Conservation (phyloP, 345 rosid genomes). For the Melastoma malabathricum region DNA sequence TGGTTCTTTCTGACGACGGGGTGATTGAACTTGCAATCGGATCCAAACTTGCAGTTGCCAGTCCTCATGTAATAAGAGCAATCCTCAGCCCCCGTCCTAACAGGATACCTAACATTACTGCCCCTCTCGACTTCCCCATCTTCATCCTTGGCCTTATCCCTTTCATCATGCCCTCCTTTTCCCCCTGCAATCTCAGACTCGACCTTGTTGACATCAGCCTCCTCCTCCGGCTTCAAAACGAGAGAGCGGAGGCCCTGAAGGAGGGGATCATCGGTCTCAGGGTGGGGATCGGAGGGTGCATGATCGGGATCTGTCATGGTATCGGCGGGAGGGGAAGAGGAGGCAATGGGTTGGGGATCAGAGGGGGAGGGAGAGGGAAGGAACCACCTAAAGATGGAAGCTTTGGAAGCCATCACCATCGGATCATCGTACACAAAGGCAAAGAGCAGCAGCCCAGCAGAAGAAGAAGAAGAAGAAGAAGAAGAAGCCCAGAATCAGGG, state of each 20-base stretch:
- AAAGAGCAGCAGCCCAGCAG: not conserved
- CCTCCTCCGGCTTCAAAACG: conserved; percentile 9
- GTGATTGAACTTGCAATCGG: conserved; percentile 82
- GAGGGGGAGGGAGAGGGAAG: conserved; percentile 2
- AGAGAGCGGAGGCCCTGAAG: conserved; percentile 21
- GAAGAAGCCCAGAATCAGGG: not conserved
- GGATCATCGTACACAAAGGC: not conserved
- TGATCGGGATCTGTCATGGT: conserved; percentile 17
- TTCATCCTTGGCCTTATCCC: conserved; percentile 6
- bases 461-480: not conserved
- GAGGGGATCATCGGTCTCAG: conserved; percentile 8
- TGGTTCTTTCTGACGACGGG: conserved; percentile 41
- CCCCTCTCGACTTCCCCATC: conserved; percentile 3
- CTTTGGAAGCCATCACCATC: conserved; percentile 2
- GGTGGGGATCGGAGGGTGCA: conserved; percentile 23
- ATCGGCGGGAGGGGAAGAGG: not conserved
- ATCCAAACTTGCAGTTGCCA: conserved; percentile 75
- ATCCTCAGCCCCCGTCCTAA: conserved; percentile 75
- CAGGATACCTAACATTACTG: conserved; percentile 32
- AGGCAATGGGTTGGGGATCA: not conserved
- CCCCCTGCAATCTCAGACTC: conserved; percentile 6
- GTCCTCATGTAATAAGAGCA: conserved; percentile 71
- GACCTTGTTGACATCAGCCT: conserved; percentile 1
- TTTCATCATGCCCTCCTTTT: conserved; percentile 3
- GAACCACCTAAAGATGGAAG: conserved; percentile 5